Percentiles rank a stretch among this genome's conserved stretches.
Conservation (phyloP, 2,329 filamentous ascomycete species). For the Rosellinia necatrix region DNA sequence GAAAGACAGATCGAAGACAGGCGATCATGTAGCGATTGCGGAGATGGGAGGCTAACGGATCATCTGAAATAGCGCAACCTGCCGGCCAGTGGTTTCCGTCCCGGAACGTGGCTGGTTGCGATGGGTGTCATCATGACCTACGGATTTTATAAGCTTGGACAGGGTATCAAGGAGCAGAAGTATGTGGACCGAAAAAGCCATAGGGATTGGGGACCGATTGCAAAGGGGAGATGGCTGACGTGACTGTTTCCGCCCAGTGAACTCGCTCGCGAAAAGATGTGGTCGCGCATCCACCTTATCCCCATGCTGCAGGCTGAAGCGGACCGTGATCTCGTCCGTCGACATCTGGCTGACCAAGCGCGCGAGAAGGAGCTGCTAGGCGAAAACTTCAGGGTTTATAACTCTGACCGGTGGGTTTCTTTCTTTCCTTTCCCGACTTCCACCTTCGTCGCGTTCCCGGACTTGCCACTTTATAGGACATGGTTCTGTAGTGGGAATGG, state of each 20-base stretch:
- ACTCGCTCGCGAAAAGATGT: conserved; percentile 96
- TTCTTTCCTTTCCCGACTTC: neutral
- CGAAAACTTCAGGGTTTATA: conserved; percentile 81
- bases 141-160: conserved; percentile 85
- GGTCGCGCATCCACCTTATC: conserved; percentile 93
- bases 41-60: conserved; percentile 1
- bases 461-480: neutral
- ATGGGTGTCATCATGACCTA: conserved; percentile 81
- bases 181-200: too few relatives aligned
- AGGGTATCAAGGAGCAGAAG: conserved; percentile 90
- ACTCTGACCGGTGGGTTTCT: conserved; percentile 76
- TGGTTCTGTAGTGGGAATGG: too few relatives aligned
- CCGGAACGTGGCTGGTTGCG: conserved; percentile 75
- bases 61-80: conserved; percentile 73
- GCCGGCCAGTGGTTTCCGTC: conserved; percentile 87
- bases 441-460: neutral
- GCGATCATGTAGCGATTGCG: neutral
- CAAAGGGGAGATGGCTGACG: too few relatives aligned
- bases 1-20: neutral
- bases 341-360: conserved; percentile 83
- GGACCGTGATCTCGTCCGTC: conserved; percentile 90
- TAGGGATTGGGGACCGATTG: too few relatives aligned
- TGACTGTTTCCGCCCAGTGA: conserved; percentile 62
- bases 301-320: conserved; percentile 94
- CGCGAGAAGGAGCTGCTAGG: conserved; percentile 91